These are phyloP conservation scores for Sporothrix inflata DNA, from an alignment of 2,329 filamentous ascomycete genomes.

Conservation along the genomic window DNA sequence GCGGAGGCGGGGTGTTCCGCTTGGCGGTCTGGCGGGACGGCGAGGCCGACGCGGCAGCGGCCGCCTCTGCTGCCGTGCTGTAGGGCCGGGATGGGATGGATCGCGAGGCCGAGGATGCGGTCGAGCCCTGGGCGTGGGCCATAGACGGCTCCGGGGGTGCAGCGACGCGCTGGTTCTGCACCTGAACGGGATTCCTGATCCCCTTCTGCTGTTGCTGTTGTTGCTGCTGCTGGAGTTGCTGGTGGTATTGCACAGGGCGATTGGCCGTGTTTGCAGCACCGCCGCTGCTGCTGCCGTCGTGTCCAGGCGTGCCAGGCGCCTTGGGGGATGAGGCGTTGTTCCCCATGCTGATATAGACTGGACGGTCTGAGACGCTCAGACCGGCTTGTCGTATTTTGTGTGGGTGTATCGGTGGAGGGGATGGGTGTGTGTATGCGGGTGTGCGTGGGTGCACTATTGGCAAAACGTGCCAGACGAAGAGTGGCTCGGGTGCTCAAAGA, in stretches of 20 bases:
- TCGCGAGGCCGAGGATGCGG: conserved; percentile 40
- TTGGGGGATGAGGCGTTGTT: conserved; percentile 50
- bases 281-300: conserved; percentile 31
- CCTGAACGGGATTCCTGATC: conserved; percentile 54
- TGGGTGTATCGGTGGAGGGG: neutral
- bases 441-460: conserved; percentile 13
- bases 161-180: conserved; percentile 59
- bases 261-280: conserved; percentile 31
- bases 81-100: conserved; percentile 36
- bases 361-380: neutral
- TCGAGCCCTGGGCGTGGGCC: conserved; percentile 62
- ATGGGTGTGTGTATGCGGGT: neutral
- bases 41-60: conserved; percentile 32
- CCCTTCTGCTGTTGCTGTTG: conserved; percentile 34
- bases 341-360: conserved; percentile 44
- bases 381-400: neutral
- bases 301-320: conserved; percentile 41
- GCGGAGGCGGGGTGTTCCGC: conserved; percentile 28
- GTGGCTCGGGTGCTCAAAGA: neutral
- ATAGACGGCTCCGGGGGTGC: conserved; percentile 66
- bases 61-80: conserved; percentile 29
- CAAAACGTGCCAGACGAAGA: conserved; percentile 16
- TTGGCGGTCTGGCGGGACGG: conserved; percentile 32
- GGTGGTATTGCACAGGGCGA: conserved; percentile 38
- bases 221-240: conserved; percentile 40